Conservation (phyloP, 257 asterid species). For the Mentha longifolia region DNA sequence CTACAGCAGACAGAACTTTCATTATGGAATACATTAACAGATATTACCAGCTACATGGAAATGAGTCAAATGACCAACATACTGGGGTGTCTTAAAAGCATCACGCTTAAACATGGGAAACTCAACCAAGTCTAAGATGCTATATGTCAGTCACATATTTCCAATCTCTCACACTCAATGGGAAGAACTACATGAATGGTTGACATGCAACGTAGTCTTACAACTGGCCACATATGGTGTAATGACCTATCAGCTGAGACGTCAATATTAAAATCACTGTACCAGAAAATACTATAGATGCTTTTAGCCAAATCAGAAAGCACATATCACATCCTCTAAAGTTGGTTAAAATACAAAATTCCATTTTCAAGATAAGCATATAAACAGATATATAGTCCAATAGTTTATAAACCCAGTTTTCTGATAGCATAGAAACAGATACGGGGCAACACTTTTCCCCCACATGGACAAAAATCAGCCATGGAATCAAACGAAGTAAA, state of each 20-base stretch:
- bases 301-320: neutral
- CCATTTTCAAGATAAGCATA: neutral
- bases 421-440: neutral
- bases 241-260: neutral
- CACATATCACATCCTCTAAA: neutral
- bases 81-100: neutral
- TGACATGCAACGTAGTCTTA: no score
- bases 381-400: no score
- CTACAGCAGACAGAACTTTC: neutral
- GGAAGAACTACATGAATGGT: no score
- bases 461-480: neutral
- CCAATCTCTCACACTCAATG: no score
- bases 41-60: neutral
- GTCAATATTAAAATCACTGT: neutral
- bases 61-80: neutral
- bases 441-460: neutral
- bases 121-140: neutral
- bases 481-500: constrained; percentile 21
- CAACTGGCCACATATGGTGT: constrained; percentile 4
- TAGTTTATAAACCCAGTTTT: neutral
- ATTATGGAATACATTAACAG: neutral
- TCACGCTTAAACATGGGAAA: neutral
- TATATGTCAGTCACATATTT: neutral
- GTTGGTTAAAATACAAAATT: neutral
- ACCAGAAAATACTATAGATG: neutral